A percentile compares a stretch with the other conserved stretches of the same genome.
Conservation (phyloP, 2,329 filamentous ascomycete genomes). For the Xylariaceae sp. region DNA sequence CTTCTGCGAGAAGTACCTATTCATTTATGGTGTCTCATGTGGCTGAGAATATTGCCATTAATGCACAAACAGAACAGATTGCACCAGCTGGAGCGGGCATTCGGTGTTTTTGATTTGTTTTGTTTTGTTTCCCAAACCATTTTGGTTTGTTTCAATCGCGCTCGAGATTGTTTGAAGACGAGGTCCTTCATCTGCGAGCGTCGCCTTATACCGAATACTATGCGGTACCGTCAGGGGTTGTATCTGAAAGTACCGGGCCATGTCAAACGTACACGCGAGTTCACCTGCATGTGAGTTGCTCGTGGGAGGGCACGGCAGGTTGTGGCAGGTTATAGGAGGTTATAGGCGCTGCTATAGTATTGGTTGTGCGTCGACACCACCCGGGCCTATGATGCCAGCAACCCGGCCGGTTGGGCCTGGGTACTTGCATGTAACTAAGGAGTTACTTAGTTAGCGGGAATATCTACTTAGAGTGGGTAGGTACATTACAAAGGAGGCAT, state of each 20-base stretch:
- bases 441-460: background rate
- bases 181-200: constrained; percentile 14
- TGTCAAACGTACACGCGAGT: background rate
- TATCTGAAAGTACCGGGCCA: background rate
- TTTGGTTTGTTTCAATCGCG: constrained; percentile 8
- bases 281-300: background rate
- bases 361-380: background rate
- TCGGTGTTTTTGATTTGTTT: constrained; percentile 2
- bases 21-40: constrained; percentile 16
- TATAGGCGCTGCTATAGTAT: too few relatives aligned
- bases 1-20: constrained; percentile 12
- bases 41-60: constrained; percentile 18
- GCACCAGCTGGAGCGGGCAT: constrained; percentile 7
- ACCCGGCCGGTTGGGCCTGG: background rate
- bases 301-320: background rate
- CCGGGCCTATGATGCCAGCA: background rate
- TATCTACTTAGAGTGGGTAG: background rate
- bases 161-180: constrained; percentile 17
- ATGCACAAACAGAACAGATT: constrained; percentile 15
- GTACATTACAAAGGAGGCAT: background rate
- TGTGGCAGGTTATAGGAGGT: too few relatives aligned
- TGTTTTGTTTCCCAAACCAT: background rate
- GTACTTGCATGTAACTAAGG: too few relatives aligned
- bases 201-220: too few relatives aligned
- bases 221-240: background rate